These are phyloP conservation scores for Dunaliella sp. DNA, from an alignment of 139 green algal species.

Conservation along the genomic window DNA sequence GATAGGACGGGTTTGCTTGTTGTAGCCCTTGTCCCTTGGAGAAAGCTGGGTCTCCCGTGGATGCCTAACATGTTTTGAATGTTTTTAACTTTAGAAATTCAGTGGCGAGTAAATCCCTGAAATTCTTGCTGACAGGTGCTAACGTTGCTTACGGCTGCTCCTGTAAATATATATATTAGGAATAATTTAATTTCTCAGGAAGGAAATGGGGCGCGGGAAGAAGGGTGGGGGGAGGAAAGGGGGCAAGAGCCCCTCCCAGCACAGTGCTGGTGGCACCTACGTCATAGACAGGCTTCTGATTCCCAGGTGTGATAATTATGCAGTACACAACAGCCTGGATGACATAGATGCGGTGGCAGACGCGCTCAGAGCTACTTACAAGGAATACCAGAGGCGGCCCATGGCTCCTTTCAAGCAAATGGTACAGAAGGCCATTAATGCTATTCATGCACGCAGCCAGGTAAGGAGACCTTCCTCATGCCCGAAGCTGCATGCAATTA, in stretches of 20 bases:
- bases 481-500: no score
- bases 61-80: no score
- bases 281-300: constrained; percentile 59
- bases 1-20: no score
- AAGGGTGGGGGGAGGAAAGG: background rate
- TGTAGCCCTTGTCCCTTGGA: no score
- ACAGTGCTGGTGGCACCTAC: background rate
- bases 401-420: constrained; percentile 48
- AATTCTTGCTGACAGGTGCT: no score
- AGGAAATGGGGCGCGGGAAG: background rate
- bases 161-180: no score
- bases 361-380: constrained; percentile 43
- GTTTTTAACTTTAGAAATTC: no score
- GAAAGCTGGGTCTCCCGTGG: no score
- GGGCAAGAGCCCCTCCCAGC: background rate
- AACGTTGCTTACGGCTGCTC: no score
- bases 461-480: no score
- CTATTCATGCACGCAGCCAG: constrained; percentile 10
- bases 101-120: no score
- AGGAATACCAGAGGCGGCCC: constrained; percentile 69
- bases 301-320: constrained; percentile 65
- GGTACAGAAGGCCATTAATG: constrained; percentile 34
- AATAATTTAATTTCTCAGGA: background rate
- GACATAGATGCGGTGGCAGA: constrained; percentile 66
- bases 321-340: constrained; percentile 50